Base-by-base conservation (phyloP, 2,329 filamentous ascomycete genomes). In the Trichoderma sp. region DNA sequence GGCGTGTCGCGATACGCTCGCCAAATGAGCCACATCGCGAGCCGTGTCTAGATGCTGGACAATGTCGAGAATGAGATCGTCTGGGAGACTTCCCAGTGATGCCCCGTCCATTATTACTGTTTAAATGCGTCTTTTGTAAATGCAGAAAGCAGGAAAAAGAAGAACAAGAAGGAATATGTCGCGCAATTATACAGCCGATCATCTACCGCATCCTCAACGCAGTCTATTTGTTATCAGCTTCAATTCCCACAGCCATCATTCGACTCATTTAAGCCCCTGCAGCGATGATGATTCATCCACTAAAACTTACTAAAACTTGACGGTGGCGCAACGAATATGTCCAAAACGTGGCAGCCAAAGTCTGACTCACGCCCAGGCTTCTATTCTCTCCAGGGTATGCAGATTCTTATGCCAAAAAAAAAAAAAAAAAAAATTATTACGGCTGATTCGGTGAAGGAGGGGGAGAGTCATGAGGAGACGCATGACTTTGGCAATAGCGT, bases 31-130 rank as follows among this genome's bases (percentile, higher is more conserved):
- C 8, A 86, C 70, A 69, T 85, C 84, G 52, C 79, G 77, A 53
- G 84, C 83, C 10, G 82, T 84, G 69, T 84, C 78, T 54, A 87
- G 73, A 69, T 83, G 75, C 34, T 79, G 76, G 59, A 86, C 70
- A 12, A 87, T 75, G 68, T 84, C 78, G 69, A 84, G 80, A 19
- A 87, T 70, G 64, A 87, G 75, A 68, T 87, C 85, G 71, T 82
- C 79, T 5, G 84, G 84, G 6, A 87, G 79, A 35, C 75, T 75
- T 67, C 78, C 77, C 68, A 86, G 77, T 56, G 72, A 79, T 50
- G 74, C 67, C 15, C 69, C 67, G 59, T 72, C 70, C 71, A 76
- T 77, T 37, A 50, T 34, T 39, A 53, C 34, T 42, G 2, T n/a
- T 64, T 22, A 27, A 37, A 63, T 63, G 10, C 19, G 5, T 48